Evolutionary conservation across 2,329 filamentous ascomycete species (phyloP), one percentile per base, ranked within the genome.

Genomic region (Neoarthrinium moseri): DNA sequence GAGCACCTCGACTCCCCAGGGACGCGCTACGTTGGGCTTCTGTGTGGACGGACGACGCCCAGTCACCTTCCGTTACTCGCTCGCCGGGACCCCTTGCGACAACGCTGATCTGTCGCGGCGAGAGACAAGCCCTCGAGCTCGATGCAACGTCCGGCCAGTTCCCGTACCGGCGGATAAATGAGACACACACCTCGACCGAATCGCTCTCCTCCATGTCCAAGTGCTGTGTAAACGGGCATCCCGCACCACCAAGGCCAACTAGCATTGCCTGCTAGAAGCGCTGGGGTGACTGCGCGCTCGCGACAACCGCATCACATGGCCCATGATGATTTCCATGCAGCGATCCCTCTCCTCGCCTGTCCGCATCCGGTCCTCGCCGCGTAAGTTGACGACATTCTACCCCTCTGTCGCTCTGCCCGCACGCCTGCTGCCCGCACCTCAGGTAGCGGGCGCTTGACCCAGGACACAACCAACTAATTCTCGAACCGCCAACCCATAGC

Each of bases 311-410:
- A 52, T 59, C 64, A 60, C 60, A 75, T 74, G 72, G 69, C 65
- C 66, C 73, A 76, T 64, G 67, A 81, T 81, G 75, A 77, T 78
- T 63, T 76, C 78, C 67, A 80, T 81, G 78, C 77, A 82, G 68
- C 76, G 76, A 58, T 81, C 79, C 53, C 70, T 78, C 52, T 84
- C 82, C 55, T 83, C 81, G 65, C 77, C 80, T 57, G 79, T 80
- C 67, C 75, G 75, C 68, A 71, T 75, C 55, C 72, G 75, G 59
- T 71, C 77, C 55, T 76, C 78, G 66, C 70, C 75, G 60, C 74
- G 81, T 85, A 83, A 64, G 82, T 84, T 54, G 52, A 48, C 47
- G 46, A 48, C 51, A 26, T 15, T 29, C 24, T 11, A n/a, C 11
- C 8, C 12, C 33, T 11, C 12, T 17, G 7, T 10, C 35, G 23